A percentile compares a stretch with the other conserved stretches of the same genome.
Conservation (phyloP, 73 alveolate genomes). For the Stentor coeruleus region DNA sequence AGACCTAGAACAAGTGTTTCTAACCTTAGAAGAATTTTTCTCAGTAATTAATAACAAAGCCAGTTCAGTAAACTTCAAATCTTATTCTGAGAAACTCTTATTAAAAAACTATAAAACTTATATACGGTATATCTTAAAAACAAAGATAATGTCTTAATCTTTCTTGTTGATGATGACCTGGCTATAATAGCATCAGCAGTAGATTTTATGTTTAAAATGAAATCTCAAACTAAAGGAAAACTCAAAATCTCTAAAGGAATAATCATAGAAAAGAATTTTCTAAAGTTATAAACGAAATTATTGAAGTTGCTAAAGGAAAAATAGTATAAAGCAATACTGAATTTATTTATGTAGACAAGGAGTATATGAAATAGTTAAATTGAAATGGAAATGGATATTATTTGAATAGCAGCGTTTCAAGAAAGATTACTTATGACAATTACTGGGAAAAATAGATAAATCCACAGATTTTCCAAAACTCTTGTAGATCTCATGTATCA, state of each 20-base stretch:
- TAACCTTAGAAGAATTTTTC: not conserved
- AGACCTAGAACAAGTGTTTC: not conserved
- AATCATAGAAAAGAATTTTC: not conserved
- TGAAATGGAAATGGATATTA: not conserved
- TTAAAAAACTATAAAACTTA: not conserved
- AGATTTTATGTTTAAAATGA: not conserved
- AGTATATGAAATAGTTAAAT: not conserved
- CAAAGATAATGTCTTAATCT: not conserved
- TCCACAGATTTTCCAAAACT: constrained; percentile 11
- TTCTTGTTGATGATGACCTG: constrained; percentile 13
- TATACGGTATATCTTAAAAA: constrained; percentile 14
- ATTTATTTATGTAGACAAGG: not conserved
- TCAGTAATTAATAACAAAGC: not conserved
- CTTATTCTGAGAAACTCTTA: not conserved
- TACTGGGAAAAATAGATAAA: not conserved
- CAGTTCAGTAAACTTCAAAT: constrained; percentile 1
- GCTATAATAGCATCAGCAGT: not conserved
- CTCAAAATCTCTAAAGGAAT: not conserved
- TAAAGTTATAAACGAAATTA: not conserved
- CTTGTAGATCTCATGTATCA: constrained; percentile 10
- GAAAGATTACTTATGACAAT: not conserved
- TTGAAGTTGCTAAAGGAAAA: not conserved
- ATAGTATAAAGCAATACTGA: not conserved
- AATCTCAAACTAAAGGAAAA: not conserved
- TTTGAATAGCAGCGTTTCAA: not conserved